Evolutionary conservation across 305 asterid genomes (phyloP), one percentile per base, ranked within the genome.

Genomic region (Salvia sclarea): DNA sequence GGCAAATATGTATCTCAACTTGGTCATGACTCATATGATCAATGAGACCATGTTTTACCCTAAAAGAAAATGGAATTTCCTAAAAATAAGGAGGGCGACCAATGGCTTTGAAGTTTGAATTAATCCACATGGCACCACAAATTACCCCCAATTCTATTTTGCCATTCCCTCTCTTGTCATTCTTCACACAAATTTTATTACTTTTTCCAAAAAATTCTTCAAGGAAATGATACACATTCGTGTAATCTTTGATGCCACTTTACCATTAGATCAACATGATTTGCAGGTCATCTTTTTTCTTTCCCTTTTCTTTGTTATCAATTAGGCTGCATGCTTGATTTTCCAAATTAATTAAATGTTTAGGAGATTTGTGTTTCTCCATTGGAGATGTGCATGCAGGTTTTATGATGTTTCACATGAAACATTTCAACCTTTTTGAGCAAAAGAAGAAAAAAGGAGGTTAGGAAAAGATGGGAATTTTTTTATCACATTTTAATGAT

Each of bases 71-170:
- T 9, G n/a, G 21, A 2, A 18, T 47, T 47, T 49, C 38, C 60
- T 24, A 6, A 24, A 53, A 24, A 11, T 13, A 53, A 22, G 60
- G 60, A 24, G 18, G 60, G 31, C 33, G 58, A 25, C 8, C 37
- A 53, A 53, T 53, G 10, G 37, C 12, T 53, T 53, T 22, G 60
- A 5, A 53, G 60, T 53, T 53, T 24, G 11, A 53, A 53, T 24
- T 6, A 25, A 25, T 53, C 60, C 60, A 53, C 60, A 13, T 53
- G 60, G 60, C 60, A 53, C 60, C 59, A 49, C 60, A 8, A 37
- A 17, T 20, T 12, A 16, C 38, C 60, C 59, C 60, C 33, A 22
- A 52, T 52, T 22, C 35, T 22, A 21, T 24, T 5, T 52, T 52
- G 31, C 35, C 35, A 10, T 4, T 52, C 16, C 24, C 58, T 24